phyloP scores from a whole-genome alignment of 2,329 filamentous ascomycete genomes.

The Cryphonectria naterciae region DNA sequence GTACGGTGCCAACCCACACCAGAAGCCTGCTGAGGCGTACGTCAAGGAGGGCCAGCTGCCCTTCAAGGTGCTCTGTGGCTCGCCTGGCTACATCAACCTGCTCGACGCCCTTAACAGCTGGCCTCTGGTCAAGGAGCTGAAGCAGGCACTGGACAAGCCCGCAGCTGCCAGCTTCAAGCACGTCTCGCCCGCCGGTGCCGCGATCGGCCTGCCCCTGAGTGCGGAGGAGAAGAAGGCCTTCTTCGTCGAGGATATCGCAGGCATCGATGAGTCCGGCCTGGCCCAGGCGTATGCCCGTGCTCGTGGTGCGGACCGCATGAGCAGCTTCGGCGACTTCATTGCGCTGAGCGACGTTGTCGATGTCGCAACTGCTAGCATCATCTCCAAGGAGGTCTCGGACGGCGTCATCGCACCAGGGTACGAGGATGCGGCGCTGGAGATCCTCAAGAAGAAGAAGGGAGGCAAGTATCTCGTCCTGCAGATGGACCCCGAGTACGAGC shows the following conservation, averaged over 20 bases:
- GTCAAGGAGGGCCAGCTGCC: constrained; percentile 74
- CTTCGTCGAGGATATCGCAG: constrained; percentile 94
- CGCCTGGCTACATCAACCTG: constrained; percentile 96
- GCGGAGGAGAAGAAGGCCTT: constrained; percentile 94
- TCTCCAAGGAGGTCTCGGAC: constrained; percentile 96
- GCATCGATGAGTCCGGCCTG: constrained; percentile 81
- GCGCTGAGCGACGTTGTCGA: constrained; percentile 91
- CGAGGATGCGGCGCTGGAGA: constrained; percentile 80
- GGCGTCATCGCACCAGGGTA: constrained; percentile 93
- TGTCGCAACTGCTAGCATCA: constrained; percentile 92
- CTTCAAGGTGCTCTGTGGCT: constrained; percentile 90
- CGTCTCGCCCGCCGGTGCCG: constrained; percentile 93
- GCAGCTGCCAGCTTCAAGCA: constrained; percentile 99
- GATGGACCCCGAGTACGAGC: constrained; percentile 87
- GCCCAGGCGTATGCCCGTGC: constrained; percentile 96
- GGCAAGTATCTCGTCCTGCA: constrained; percentile 95
- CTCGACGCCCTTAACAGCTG: constrained; percentile 96
- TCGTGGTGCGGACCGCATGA: constrained; percentile 96
- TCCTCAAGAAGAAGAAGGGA: constrained; percentile 97
- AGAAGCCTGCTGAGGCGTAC: constrained; percentile 92
- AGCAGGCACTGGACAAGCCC: constrained; percentile 81
- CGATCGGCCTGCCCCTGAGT: constrained; percentile 85
- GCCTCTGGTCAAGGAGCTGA: constrained; percentile 95
- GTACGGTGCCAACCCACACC: constrained; percentile 97
- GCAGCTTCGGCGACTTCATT: constrained; percentile 96